Conservation (phyloP, 768 basidiomycete species). For the Panus rudis region DNA sequence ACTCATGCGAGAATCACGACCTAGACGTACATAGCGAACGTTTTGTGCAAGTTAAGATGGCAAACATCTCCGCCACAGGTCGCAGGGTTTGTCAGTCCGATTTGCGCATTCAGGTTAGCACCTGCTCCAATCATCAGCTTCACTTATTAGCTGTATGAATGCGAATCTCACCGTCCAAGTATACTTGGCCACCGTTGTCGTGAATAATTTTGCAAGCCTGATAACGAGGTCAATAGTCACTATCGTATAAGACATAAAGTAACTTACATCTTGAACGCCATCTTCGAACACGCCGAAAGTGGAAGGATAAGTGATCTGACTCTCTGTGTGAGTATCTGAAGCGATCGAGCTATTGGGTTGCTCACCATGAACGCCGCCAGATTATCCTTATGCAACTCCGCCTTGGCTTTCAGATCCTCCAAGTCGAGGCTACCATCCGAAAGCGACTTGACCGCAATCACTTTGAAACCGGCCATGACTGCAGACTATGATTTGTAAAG, state of each 20-base stretch:
- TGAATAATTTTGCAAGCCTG: constrained; percentile 92
- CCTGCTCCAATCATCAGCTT: constrained; percentile 31
- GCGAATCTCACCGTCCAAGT: constrained; percentile 66
- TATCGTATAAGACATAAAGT: constrained; percentile 3
- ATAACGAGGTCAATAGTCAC: too few species aligned
- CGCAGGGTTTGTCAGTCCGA: constrained; percentile 88
- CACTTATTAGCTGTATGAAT: neutral
- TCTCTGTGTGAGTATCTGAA: neutral
- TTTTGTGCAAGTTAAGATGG: constrained; percentile 98
- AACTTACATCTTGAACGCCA: constrained; percentile 66
- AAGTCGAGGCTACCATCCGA: constrained; percentile 86
- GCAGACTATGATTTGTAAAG: constrained; percentile 57
- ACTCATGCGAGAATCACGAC: neutral
- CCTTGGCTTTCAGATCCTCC: constrained; percentile 77
- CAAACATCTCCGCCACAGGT: constrained; percentile 97
- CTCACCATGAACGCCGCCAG: constrained; percentile 93
- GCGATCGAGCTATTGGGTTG: constrained; percentile 6
- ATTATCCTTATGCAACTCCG: constrained; percentile 84
- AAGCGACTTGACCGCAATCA: constrained; percentile 89
- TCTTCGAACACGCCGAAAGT: constrained; percentile 98
- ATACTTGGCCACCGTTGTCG: constrained; percentile 93
- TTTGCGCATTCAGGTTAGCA: constrained; percentile 91
- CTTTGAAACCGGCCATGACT: constrained; percentile 94
- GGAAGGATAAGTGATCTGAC: constrained; percentile 90
- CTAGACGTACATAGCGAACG: constrained; percentile 77